Evolutionary conservation across 371 early-diverging fungal genomes (phyloP).

Genomic region (Coemansia sp.): DNA sequence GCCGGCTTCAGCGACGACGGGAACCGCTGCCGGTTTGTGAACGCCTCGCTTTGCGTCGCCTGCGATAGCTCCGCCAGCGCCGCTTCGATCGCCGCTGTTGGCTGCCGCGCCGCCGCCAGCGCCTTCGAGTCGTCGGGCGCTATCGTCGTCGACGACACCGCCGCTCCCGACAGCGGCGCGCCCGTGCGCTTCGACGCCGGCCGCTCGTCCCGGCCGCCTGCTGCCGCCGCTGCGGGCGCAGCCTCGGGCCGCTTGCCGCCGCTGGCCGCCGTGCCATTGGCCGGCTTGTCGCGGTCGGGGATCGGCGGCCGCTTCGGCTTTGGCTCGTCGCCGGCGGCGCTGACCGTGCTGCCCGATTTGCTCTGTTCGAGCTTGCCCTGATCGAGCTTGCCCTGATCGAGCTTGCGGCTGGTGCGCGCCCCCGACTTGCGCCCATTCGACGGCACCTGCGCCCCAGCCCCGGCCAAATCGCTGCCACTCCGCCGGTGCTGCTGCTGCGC

Average conservation of each 20-base stretch:
- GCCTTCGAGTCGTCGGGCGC: conserved; percentile 20
- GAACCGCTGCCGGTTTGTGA: conserved; percentile 51
- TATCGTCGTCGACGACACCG: conserved; percentile 4
- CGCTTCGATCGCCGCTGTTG: conserved; percentile 41
- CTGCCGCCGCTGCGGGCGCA: not conserved
- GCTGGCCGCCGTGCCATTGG: not conserved
- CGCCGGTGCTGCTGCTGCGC: conserved; percentile 21
- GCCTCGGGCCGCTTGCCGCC: not conserved
- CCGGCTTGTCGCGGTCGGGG: conserved; percentile 33
- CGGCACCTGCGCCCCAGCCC: conserved; percentile 22
- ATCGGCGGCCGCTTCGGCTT: conserved; percentile 29
- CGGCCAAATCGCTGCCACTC: conserved; percentile 30
- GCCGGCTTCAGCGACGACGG: conserved; percentile 51
- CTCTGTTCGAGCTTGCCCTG: too few relatives aligned
- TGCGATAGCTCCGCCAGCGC: conserved; percentile 39
- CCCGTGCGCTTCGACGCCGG: conserved; percentile 3
- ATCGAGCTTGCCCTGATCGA: too few relatives aligned
- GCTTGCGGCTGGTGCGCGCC: conserved; percentile 47
- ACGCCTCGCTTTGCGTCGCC: conserved; percentile 37
- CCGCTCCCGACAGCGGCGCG: conserved; percentile 20
- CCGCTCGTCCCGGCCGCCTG: not conserved
- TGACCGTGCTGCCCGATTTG: conserved; percentile 6
- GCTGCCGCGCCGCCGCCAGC: conserved; percentile 18
- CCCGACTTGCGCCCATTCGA: conserved; percentile 46
- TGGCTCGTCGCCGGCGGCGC: conserved; percentile 10